Conservation (phyloP, 2,329 filamentous ascomycete genomes). For the Trichoderma asperellum region DNA sequence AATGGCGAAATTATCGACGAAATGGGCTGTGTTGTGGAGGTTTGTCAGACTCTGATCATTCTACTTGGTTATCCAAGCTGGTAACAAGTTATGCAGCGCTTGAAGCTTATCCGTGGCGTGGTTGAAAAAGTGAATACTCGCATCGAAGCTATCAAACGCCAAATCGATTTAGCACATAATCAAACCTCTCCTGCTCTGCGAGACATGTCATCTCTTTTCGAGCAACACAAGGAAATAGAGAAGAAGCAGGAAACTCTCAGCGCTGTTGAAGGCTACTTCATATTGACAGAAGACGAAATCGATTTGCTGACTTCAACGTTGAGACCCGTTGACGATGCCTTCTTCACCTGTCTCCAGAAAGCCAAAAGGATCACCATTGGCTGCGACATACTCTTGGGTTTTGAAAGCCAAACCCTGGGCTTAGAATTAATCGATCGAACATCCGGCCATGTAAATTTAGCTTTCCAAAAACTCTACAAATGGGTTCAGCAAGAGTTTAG, state of each 20-base stretch:
- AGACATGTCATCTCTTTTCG: slow-evolving; percentile 75
- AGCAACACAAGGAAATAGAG: slow-evolving; percentile 73
- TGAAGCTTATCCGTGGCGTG: slow-evolving; percentile 78
- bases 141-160: slow-evolving; percentile 78
- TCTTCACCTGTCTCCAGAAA: slow-evolving; percentile 76
- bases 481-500: slow-evolving; percentile 97
- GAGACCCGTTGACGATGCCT: slow-evolving; percentile 82
- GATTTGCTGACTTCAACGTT: slow-evolving; percentile 74
- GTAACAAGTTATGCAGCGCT: slow-evolving; percentile 63
- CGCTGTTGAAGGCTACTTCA: slow-evolving; percentile 80
- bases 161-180: slow-evolving; percentile 73
- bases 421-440: slow-evolving; percentile 91
- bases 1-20: slow-evolving; percentile 88
- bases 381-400: slow-evolving; percentile 85
- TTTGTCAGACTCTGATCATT: slow-evolving; percentile 47
- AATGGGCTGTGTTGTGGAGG: slow-evolving; percentile 87
- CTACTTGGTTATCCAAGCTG: background rate
- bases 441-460: slow-evolving; percentile 81
- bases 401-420: slow-evolving; percentile 85
- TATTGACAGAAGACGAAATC: slow-evolving; percentile 80
- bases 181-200: slow-evolving; percentile 75
- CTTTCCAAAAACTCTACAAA: slow-evolving; percentile 93
- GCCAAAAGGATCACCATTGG: slow-evolving; percentile 88
- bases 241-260: slow-evolving; percentile 77
- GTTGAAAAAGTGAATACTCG: slow-evolving; percentile 78